A percentile compares a stretch with the other conserved stretches of the same genome.
Evolutionary conservation across 495 filamentous ascomycete genomes (phyloP).

Genomic region (Cetradonia linearis): DNA sequence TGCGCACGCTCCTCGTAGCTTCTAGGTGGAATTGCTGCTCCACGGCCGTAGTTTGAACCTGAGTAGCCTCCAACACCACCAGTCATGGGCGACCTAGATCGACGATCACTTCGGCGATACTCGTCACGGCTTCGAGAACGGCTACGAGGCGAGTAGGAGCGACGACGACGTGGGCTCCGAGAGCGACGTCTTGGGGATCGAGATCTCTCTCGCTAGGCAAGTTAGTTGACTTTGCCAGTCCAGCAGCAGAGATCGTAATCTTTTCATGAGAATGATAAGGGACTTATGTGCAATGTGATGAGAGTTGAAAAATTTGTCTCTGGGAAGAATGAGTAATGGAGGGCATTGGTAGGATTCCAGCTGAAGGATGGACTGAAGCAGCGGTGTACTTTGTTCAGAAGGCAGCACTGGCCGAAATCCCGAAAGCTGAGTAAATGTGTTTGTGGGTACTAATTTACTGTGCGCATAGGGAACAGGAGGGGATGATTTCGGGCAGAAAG

Average conservation of each 20-base stretch:
- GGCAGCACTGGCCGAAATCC: not conserved
- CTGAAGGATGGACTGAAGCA: slow-evolving; percentile 18
- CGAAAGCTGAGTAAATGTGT: not conserved
- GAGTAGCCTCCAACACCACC: slow-evolving; percentile 58
- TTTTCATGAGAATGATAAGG: not conserved
- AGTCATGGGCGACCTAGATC: slow-evolving; percentile 78
- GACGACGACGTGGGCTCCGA: slow-evolving; percentile 67
- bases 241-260: not conserved
- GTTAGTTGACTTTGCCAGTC: slow-evolving; percentile 8
- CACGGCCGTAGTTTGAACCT: slow-evolving; percentile 47
- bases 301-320: not conserved
- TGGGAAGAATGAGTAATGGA: not conserved
- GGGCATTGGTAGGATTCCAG: not conserved
- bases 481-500: slow-evolving; percentile 8
- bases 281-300: not conserved
- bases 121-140: slow-evolving; percentile 85
- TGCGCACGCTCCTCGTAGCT: slow-evolving; percentile 73
- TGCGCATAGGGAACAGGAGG: slow-evolving; percentile 12
- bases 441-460: slow-evolving; percentile 7
- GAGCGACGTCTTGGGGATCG: slow-evolving; percentile 84
- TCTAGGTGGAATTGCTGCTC: slow-evolving; percentile 56
- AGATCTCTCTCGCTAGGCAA: slow-evolving; percentile 78
- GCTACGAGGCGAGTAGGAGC: slow-evolving; percentile 88
- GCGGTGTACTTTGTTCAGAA: slow-evolving; percentile 9
- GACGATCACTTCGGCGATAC: slow-evolving; percentile 69